These are phyloP conservation scores for Mycena sanguinolenta DNA, from an alignment of 768 basidiomycete genomes.

Conservation along the genomic window DNA sequence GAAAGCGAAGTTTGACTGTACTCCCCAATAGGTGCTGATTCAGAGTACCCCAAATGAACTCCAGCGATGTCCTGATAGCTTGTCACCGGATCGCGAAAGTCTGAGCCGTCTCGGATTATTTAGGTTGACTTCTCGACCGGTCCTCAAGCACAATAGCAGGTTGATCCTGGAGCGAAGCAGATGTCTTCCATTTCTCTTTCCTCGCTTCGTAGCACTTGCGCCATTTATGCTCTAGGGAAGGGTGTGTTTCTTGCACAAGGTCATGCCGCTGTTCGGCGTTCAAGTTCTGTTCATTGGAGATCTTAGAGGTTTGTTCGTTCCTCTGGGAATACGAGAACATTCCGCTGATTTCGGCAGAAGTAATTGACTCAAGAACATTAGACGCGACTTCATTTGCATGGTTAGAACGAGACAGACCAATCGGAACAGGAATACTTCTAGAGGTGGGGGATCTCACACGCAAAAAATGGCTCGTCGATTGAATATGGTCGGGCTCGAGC, in stretches of 20 bases:
- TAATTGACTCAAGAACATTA: no score
- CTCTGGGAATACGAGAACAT: no score
- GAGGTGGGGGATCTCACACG: not conserved
- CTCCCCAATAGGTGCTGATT: no score
- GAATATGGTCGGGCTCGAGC: not conserved
- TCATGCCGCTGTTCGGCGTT: not conserved
- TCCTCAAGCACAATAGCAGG: not conserved
- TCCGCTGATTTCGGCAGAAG: no score
- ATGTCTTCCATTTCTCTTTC: not conserved
- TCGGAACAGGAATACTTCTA: not conserved
- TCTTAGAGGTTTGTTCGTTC: not conserved
- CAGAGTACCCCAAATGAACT: no score
- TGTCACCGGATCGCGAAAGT: no score
- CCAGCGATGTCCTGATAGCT: no score
- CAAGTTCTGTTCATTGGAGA: not conserved
- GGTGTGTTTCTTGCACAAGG: not conserved
- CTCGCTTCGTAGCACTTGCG: not conserved
- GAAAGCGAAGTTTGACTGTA: no score
- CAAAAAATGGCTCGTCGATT: not conserved
- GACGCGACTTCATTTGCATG: no score
- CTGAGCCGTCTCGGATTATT: no score
- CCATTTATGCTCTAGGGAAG: not conserved
- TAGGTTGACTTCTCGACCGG: no score
- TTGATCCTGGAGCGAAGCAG: not conserved
- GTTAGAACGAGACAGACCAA: no score